Percentiles rank a stretch among this genome's conserved stretches.
phyloP scores from a whole-genome alignment of 495 filamentous ascomycete genomes.

The Staphylotrichum tortipilum region DNA sequence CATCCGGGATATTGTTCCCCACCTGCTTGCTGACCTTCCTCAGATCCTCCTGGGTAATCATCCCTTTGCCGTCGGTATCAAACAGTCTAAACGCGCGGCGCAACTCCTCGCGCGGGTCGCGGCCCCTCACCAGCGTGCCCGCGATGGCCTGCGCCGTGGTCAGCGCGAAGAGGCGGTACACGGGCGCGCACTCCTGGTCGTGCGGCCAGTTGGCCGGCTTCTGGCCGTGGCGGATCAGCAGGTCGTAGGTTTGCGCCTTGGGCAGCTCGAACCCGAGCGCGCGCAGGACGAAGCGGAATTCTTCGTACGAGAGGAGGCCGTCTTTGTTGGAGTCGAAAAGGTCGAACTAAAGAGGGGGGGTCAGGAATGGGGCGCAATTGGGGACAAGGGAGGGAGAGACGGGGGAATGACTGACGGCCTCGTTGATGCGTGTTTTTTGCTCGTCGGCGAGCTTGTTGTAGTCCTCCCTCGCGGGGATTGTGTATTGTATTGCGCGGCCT shows the following conservation, averaged over 20 bases:
- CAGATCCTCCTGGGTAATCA: conserved; percentile 79
- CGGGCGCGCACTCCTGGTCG: conserved; percentile 30
- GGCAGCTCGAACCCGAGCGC: conserved; percentile 75
- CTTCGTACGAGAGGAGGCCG: conserved; percentile 88
- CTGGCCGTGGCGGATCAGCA: conserved; percentile 27
- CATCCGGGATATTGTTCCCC: conserved; percentile 84
- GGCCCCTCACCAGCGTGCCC: conserved; percentile 64
- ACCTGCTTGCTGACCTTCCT: conserved; percentile 81
- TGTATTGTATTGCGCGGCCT: conserved; percentile 26
- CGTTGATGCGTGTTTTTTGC: conserved; percentile 27
- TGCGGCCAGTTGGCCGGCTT: conserved; percentile 27
- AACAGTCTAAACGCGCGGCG: conserved; percentile 86
- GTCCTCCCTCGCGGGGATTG: conserved; percentile 26
- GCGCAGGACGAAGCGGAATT: conserved; percentile 95
- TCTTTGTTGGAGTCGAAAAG: conserved; percentile 98
- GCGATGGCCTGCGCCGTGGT: conserved; percentile 64
- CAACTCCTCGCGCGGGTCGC: conserved; percentile 88
- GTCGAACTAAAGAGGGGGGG: conserved; percentile 55
- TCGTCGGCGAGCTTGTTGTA: conserved; percentile 29
- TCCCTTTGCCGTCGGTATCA: conserved; percentile 63
- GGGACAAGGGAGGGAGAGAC: not conserved
- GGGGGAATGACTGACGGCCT: conserved; percentile 20
- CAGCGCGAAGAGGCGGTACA: conserved; percentile 29
- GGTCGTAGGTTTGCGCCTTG: conserved; percentile 30
- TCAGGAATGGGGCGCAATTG: not conserved